A percentile compares a stretch with the other conserved stretches of the same genome.
These are phyloP conservation scores for Botrytis galanthina DNA, from an alignment of 2,329 filamentous ascomycete species.

Conservation along the genomic window DNA sequence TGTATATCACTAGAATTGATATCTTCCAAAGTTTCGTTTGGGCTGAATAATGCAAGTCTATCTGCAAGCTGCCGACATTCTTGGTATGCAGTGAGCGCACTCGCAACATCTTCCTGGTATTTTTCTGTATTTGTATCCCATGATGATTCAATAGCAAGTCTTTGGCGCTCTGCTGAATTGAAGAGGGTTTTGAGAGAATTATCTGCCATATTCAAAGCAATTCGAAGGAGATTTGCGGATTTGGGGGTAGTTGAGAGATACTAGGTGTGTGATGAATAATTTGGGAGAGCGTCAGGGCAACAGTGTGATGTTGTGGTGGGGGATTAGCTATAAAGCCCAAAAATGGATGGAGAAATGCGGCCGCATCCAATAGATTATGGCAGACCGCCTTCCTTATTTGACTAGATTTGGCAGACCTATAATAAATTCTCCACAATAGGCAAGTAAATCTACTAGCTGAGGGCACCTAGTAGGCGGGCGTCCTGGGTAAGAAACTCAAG, in stretches of 20 bases:
- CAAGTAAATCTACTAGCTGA: too few relatives aligned
- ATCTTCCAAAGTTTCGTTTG: slow-evolving; percentile 87
- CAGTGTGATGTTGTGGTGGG: not conserved
- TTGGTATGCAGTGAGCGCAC: slow-evolving; percentile 69
- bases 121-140: slow-evolving; percentile 61
- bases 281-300: not conserved
- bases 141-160: slow-evolving; percentile 58
- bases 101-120: slow-evolving; percentile 66
- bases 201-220: slow-evolving; percentile 42
- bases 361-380: not conserved
- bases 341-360: not conserved
- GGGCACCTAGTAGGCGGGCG: too few relatives aligned
- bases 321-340: not conserved
- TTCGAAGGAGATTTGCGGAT: not conserved
- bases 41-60: slow-evolving; percentile 78
- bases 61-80: slow-evolving; percentile 68
- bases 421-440: not conserved
- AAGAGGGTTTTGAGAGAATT: slow-evolving; percentile 53
- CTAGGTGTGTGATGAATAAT: not conserved
- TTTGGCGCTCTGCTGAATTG: slow-evolving; percentile 52
- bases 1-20: slow-evolving; percentile 80
- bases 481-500: not conserved
- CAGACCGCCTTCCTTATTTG: not conserved
- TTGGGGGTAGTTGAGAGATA: not conserved
- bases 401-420: not conserved